Percentiles rank a stretch among this genome's conserved stretches.
These are phyloP conservation scores for Pseudogymnoascus sp. DNA, from an alignment of 2,329 filamentous ascomycete species.

Conservation along the genomic window DNA sequence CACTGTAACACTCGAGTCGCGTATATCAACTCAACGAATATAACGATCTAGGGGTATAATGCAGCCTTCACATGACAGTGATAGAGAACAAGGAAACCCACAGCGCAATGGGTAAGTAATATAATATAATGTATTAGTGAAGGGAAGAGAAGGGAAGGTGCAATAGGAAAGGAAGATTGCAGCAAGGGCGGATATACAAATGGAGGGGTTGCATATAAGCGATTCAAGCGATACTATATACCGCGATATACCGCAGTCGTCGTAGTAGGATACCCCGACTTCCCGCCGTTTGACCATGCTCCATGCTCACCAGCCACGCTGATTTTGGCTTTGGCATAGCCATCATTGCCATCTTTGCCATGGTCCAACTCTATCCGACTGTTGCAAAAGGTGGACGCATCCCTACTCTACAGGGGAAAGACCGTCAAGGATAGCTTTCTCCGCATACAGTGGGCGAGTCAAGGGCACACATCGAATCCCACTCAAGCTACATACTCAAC, in stretches of 20 bases:
- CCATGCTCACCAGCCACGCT: conserved; percentile 3
- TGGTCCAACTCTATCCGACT: not conserved
- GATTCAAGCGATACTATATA: not conserved
- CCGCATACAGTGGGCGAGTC: not conserved
- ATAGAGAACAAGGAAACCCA: not conserved
- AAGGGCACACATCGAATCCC: not conserved
- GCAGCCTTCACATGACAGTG: not conserved
- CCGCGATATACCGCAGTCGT: not conserved
- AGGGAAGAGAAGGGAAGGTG: not conserved
- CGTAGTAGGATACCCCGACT: not conserved
- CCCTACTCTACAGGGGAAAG: not conserved
- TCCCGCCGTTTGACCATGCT: not conserved
- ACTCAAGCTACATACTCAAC: not conserved
- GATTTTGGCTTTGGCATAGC: not conserved
- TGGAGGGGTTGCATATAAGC: conserved; percentile 7
- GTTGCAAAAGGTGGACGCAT: not conserved
- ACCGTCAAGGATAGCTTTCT: not conserved
- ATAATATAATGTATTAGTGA: not conserved
- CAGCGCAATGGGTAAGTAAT: not conserved
- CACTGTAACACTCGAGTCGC: not conserved
- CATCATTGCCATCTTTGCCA: not conserved
- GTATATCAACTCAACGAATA: not conserved
- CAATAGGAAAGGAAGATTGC: conserved; percentile 8
- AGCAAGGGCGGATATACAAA: not conserved
- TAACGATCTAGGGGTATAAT: not conserved